phyloP scores from a whole-genome alignment of 2,329 filamentous ascomycete genomes.

The Trichocomaceae sp. region DNA sequence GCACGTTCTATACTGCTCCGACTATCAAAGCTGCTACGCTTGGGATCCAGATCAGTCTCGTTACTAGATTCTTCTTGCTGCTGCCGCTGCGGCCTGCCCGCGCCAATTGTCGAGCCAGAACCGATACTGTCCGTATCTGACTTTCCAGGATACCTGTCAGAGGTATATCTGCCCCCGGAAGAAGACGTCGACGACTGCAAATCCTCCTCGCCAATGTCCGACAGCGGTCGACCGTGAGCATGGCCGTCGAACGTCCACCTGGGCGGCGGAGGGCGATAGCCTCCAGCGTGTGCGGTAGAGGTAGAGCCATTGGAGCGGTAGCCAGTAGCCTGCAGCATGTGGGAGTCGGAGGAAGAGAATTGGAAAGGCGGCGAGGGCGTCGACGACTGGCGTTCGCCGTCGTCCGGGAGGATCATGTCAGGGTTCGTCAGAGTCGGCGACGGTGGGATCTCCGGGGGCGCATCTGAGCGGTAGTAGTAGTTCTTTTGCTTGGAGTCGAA shows the following conservation, averaged over 20 bases:
- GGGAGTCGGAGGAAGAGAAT: constrained; percentile 34
- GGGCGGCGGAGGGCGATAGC: constrained; percentile 23
- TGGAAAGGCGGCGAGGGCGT: constrained; percentile 48
- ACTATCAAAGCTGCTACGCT: constrained; percentile 8
- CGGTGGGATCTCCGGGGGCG: constrained; percentile 42
- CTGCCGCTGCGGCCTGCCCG: constrained; percentile 19
- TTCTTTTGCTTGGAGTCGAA: constrained; percentile 17
- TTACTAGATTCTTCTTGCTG: background rate
- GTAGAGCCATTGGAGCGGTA: constrained; percentile 1
- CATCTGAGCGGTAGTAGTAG: constrained; percentile 2
- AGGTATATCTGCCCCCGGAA: constrained; percentile 12
- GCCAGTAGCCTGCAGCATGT: constrained; percentile 11
- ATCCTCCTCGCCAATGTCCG: constrained; percentile 42
- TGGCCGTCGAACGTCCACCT: constrained; percentile 32
- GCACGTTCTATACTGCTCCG: constrained; percentile 10
- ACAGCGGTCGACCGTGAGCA: constrained; percentile 36
- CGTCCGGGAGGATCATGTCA: constrained; percentile 84
- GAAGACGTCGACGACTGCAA: constrained; percentile 21
- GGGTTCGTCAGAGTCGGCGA: constrained; percentile 88
- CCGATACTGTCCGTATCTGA: constrained; percentile 26
- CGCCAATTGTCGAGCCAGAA: constrained; percentile 32
- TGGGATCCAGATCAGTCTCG: constrained; percentile 5
- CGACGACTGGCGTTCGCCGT: constrained; percentile 44
- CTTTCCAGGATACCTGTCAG: constrained; percentile 32
- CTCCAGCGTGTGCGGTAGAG: constrained; percentile 1